Evolutionary conservation across 2,329 filamentous ascomycete species (phyloP).

Genomic region (Exophiala oligosperma): DNA sequence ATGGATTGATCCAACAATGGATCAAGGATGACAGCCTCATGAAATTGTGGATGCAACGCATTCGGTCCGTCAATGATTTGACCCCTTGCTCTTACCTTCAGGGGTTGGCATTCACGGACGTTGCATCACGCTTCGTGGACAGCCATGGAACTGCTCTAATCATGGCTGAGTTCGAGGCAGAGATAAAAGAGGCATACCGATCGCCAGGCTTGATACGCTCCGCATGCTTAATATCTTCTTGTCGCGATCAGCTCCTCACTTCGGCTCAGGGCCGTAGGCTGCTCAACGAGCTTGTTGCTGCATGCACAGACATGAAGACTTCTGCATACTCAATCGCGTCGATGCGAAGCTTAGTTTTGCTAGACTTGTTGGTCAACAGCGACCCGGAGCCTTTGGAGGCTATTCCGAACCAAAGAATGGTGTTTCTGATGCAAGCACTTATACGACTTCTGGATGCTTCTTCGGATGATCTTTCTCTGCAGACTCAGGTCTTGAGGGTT

Average conservation of each 20-base stretch:
- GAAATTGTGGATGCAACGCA: constrained; percentile 19
- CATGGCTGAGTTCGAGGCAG: constrained; percentile 29
- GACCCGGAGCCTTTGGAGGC: constrained; percentile 49
- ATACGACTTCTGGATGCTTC: constrained; percentile 61
- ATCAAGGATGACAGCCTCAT: constrained; percentile 32
- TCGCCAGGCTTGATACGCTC: constrained; percentile 48
- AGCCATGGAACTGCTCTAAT: constrained; percentile 33
- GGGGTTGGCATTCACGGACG: constrained; percentile 42
- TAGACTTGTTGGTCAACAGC: constrained; percentile 55
- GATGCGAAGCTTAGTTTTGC: constrained; percentile 45
- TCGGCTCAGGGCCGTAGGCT: constrained; percentile 51
- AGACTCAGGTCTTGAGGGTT: constrained; percentile 43
- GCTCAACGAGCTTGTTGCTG: constrained; percentile 62
- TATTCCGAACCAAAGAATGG: constrained; percentile 63
- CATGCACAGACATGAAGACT: constrained; percentile 50
- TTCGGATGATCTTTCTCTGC: constrained; percentile 44
- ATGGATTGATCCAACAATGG: constrained; percentile 48
- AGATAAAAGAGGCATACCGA: constrained; percentile 37
- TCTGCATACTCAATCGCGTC: background rate
- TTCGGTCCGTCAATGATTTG: constrained; percentile 22
- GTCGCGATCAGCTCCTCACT: constrained; percentile 50
- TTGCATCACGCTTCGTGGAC: constrained; percentile 36
- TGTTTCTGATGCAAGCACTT: constrained; percentile 81
- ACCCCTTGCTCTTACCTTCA: constrained; percentile 36
- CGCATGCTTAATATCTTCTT: constrained; percentile 49